Evolutionary conservation across 495 filamentous ascomycete species (phyloP), one percentile per base, ranked within the genome.

Genomic region (Hyaloscypha variabilis): DNA sequence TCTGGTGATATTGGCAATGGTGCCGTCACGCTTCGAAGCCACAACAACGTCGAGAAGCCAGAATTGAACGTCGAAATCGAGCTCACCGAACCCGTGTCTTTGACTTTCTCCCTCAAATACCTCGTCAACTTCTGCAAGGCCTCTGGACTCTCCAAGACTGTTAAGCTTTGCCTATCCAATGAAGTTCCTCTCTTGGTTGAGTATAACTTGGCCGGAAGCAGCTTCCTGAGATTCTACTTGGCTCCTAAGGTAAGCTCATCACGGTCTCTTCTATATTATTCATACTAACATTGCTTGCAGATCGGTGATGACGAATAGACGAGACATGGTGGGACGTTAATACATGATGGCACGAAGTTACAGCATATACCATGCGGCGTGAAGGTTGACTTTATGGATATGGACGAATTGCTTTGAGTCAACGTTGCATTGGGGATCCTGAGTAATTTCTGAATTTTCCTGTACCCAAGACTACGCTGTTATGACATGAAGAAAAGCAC

Each of bases 51-150:
- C 65, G 95, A 99, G 29, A 97, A 97, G 83, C 88, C 92, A 39
- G 87, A 90, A 0, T 79, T 88, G 72, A 91, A 93, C 73, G 88
- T 97, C 73, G 87, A 92, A 65, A 97, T 99, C 70, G 86, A 91
- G 68, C 87, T 99, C 57, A 88, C 87, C 53, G 95, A 99, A 82
- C 92, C 96, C 62, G 96, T 98, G 65, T 83, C 91, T 53, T 87
- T 99, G 51, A 99, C 94, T 34, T 99, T 99, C 86, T 97, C 95
- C 52, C 91, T 98, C 70, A 99, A 99, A 79, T 99, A 99, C 81
- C 88, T 99, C 6, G 92, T 96, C 86, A 97, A 97, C 85, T 99
- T 99, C 83, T 98, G 95, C 88, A 99, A 99, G 84, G 95, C 95
- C 42, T 89, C 90, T 73, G 87, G 88, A 60, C 81, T 99, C 61